Evolutionary conservation across 2,329 filamentous ascomycete genomes (phyloP).

Genomic region (Monilinia fructicola): DNA sequence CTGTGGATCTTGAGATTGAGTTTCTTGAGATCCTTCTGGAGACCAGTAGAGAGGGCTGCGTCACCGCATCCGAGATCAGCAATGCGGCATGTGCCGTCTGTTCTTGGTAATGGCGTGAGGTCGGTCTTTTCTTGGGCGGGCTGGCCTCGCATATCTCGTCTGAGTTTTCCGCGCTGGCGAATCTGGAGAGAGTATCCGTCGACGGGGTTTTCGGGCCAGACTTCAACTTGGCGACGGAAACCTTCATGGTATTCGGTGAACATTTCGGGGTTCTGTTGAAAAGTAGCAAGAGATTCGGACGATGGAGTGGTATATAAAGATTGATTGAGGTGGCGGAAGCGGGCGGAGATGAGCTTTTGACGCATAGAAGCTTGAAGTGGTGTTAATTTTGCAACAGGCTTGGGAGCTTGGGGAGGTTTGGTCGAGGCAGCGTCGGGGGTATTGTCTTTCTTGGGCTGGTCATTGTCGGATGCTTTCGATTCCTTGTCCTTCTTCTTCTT

Average conservation of each 20-base stretch:
- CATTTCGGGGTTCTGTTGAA: conserved; percentile 83
- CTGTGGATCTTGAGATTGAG: conserved; percentile 74
- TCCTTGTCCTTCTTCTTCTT: conserved; percentile 41
- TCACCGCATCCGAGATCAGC: conserved; percentile 94
- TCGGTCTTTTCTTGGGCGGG: conserved; percentile 30
- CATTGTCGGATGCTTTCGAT: conserved; percentile 11
- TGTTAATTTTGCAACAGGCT: conserved; percentile 65
- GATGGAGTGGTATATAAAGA: conserved; percentile 93
- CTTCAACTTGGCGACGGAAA: conserved; percentile 90
- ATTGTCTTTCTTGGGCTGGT: neutral
- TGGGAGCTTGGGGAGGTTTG: conserved; percentile 38
- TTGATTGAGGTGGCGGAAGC: conserved; percentile 96
- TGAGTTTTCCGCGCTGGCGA: conserved; percentile 61
- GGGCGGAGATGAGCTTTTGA: conserved; percentile 88
- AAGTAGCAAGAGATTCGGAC: conserved; percentile 75
- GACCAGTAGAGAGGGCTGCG: conserved; percentile 70
- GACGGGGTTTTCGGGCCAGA: conserved; percentile 96
- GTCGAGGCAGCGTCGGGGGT: conserved; percentile 1
- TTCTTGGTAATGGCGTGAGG: conserved; percentile 60
- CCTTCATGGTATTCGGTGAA: conserved; percentile 96
- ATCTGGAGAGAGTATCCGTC: conserved; percentile 79
- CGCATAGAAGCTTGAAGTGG: conserved; percentile 93
- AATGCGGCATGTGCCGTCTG: conserved; percentile 70
- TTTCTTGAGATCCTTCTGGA: conserved; percentile 63
- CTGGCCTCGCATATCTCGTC: conserved; percentile 32